A percentile compares a stretch with the other conserved stretches of the same genome.
Conservation (phyloP, 768 basidiomycete species). For the Rhodotorula toruloides region DNA sequence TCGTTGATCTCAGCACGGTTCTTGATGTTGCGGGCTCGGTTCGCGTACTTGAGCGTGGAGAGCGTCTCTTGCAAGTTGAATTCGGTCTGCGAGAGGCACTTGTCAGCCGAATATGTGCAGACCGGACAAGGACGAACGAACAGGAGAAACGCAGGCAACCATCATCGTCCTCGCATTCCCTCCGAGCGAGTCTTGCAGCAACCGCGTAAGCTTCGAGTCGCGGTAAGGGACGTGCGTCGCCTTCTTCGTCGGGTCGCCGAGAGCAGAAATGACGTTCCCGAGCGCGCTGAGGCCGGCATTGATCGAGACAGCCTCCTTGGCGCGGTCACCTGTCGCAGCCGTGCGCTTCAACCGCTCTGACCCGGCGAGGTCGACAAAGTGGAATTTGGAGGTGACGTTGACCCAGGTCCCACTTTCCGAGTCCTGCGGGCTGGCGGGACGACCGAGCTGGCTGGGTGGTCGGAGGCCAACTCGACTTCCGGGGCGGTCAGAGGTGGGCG, state of each 20-base stretch:
- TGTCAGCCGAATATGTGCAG: too few species aligned
- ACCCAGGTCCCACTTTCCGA: slow-evolving; percentile 78
- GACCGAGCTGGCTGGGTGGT: slow-evolving; percentile 31
- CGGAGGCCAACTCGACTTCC: slow-evolving; percentile 26
- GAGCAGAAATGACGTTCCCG: slow-evolving; percentile 96
- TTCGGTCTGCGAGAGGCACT: slow-evolving; percentile 90
- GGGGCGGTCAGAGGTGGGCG: slow-evolving; percentile 27
- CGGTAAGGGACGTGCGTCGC: slow-evolving; percentile 92
- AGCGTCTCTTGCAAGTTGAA: slow-evolving; percentile 92
- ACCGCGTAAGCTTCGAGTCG: slow-evolving; percentile 93
- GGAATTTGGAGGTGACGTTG: slow-evolving; percentile 89
- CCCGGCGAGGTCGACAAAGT: slow-evolving; percentile 96
- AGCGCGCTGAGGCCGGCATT: slow-evolving; percentile 93
- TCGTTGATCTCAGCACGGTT: slow-evolving; percentile 87
- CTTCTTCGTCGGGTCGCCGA: slow-evolving; percentile 88
- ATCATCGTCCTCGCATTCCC: slow-evolving; percentile 97
- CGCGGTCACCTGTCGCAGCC: slow-evolving; percentile 88
- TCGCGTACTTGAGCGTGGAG: slow-evolving; percentile 92
- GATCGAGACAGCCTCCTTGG: slow-evolving; percentile 80
- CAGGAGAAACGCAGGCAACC: slow-evolving; percentile 71
- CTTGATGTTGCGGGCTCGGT: slow-evolving; percentile 94
- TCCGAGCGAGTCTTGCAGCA: slow-evolving; percentile 92
- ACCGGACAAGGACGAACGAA: too few species aligned
- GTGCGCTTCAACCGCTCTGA: slow-evolving; percentile 96
- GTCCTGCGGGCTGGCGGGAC: not conserved